Conservation (phyloP, 768 basidiomycete genomes). For the Amanita molliuscula region DNA sequence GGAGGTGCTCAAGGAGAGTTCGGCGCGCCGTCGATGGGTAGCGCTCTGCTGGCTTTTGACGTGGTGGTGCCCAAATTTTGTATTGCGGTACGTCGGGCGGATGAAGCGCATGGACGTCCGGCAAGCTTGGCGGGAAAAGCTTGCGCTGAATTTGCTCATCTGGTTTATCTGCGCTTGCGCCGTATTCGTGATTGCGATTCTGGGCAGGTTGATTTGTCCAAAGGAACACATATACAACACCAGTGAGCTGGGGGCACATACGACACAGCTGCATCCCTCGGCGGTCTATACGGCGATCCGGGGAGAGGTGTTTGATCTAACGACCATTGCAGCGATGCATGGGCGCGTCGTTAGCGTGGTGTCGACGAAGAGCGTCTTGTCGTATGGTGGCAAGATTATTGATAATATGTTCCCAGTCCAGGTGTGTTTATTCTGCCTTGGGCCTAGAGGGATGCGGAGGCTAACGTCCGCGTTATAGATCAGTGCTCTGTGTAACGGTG, state of each 20-base stretch:
- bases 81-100: conserved; percentile 63
- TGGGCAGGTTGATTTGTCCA: conserved; percentile 88
- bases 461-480: conserved; percentile 39
- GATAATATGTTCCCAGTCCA: conserved; percentile 90
- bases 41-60: conserved; percentile 81
- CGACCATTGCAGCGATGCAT: conserved; percentile 56
- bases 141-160: conserved; percentile 90
- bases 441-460: neutral
- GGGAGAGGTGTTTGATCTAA: conserved; percentile 92
- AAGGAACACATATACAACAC: conserved; percentile 84
- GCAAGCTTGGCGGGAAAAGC: conserved; percentile 97
- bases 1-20: conserved; percentile 77
- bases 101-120: conserved; percentile 94
- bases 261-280: conserved; percentile 48
- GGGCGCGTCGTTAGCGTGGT: conserved; percentile 61
- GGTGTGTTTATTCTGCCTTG: conserved; percentile 24
- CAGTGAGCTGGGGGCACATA: conserved; percentile 67
- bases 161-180: conserved; percentile 89
- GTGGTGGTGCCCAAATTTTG: conserved; percentile 76
- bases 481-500: conserved; percentile 85
- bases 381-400: conserved; percentile 69
- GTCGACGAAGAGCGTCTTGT: conserved; percentile 56
- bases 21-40: conserved; percentile 81
- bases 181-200: conserved; percentile 85
- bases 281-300: conserved; percentile 78